A percentile compares a stretch with the other conserved stretches of the same genome.
Conservation (phyloP, 257 asterid species). For the Solanum gandarillasii region DNA sequence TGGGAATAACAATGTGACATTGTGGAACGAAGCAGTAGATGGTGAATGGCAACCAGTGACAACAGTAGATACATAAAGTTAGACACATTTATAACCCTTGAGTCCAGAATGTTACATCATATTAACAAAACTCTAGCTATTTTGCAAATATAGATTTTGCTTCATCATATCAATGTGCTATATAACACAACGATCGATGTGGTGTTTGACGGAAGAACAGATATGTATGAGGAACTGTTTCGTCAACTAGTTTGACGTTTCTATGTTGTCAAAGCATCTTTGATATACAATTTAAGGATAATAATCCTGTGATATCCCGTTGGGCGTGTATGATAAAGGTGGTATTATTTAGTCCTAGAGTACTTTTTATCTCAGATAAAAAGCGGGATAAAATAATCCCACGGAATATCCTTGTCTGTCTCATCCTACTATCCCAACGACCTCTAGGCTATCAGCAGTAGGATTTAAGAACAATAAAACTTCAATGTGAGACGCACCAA, state of each 20-base stretch:
- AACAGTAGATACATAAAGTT: slow-evolving; percentile 26
- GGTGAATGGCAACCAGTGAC: slow-evolving; percentile 65
- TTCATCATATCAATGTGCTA: not conserved
- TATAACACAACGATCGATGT: not conserved
- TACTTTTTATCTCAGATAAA: not conserved
- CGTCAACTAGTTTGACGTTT: not conserved
- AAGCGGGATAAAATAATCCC: not conserved
- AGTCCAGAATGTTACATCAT: not conserved
- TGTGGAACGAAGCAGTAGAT: slow-evolving; percentile 63
- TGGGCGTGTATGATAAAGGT: not conserved
- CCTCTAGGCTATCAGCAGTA: not conserved
- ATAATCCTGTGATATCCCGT: not conserved
- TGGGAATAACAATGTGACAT: slow-evolving; percentile 42
- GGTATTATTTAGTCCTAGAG: not conserved
- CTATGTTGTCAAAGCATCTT: not conserved
- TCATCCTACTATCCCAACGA: not conserved
- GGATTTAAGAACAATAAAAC: not conserved
- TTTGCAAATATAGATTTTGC: not conserved
- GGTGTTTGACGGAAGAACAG: not conserved
- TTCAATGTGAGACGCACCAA: not conserved
- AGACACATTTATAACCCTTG: not conserved
- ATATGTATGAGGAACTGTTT: not conserved
- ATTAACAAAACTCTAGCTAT: not conserved
- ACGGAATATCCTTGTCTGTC: not conserved
- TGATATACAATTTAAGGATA: not conserved